These are phyloP conservation scores for Rostrohypoxylon terebratum DNA, from an alignment of 495 filamentous ascomycete genomes.

Conservation along the genomic window DNA sequence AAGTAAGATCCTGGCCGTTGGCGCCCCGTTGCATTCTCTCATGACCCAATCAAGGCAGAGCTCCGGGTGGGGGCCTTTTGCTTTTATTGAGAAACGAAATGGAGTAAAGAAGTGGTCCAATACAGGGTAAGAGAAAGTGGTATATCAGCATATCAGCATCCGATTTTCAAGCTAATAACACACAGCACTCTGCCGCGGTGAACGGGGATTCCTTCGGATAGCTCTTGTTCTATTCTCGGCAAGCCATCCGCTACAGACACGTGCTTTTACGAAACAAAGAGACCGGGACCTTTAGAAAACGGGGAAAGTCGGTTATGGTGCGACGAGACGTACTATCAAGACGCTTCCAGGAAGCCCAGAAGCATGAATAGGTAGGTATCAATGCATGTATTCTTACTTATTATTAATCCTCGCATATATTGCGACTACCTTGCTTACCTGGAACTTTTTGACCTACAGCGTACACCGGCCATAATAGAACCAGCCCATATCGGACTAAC, in stretches of 20 bases:
- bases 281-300: background rate
- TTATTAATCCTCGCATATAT: slow-evolving; percentile 4
- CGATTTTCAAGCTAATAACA: background rate
- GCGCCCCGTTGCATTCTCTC: slow-evolving; percentile 11
- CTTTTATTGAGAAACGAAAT: slow-evolving; percentile 14
- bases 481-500: background rate
- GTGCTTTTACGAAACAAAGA: background rate
- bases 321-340: background rate
- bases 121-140: background rate
- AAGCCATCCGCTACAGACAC: background rate
- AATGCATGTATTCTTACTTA: too few relatives aligned
- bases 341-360: background rate
- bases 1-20: slow-evolving; percentile 11
- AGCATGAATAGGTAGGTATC: too few relatives aligned
- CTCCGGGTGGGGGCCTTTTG: slow-evolving; percentile 10
- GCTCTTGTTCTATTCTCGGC: slow-evolving; percentile 4
- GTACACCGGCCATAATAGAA: background rate
- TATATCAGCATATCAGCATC: background rate
- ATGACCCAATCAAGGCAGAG: slow-evolving; percentile 18
- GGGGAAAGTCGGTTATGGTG: background rate
- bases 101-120: background rate
- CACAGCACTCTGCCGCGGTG: background rate
- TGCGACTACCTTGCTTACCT: background rate
- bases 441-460: background rate
- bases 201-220: slow-evolving; percentile 10